Evolutionary conservation across 179 eudicot genomes (phyloP).

Genomic region (Amaranthus tricolor): DNA sequence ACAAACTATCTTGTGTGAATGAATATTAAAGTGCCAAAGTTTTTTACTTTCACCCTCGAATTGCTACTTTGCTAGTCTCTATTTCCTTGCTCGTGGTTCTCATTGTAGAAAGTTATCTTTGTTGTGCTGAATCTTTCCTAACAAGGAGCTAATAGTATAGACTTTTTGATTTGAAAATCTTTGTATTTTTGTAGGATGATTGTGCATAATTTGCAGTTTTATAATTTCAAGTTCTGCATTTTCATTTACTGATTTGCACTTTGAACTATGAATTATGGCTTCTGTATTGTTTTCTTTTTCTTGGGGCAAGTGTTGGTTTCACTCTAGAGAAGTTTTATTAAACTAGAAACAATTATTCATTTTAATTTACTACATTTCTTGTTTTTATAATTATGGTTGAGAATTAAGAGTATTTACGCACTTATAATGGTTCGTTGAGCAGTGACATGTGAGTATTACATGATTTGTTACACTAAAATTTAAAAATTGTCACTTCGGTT

Average conservation of each 20-base stretch:
- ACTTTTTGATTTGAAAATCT: conserved; percentile 2
- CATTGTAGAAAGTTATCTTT: conserved; percentile 12
- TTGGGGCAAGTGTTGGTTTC: too few relatives aligned
- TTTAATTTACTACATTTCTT: too few relatives aligned
- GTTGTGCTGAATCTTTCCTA: neutral
- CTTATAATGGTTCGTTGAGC: too few relatives aligned
- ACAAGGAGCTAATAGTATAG: conserved; percentile 2
- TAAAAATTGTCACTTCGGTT: too few relatives aligned
- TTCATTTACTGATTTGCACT: neutral
- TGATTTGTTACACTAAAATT: too few relatives aligned
- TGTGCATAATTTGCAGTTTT: neutral
- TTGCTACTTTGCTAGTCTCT: conserved; percentile 6
- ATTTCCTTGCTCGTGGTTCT: conserved; percentile 1
- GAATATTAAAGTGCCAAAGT: neutral
- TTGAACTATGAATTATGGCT: neutral
- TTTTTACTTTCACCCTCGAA: neutral
- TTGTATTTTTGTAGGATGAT: neutral
- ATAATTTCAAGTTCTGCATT: neutral
- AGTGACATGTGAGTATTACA: too few relatives aligned
- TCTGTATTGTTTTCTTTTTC: neutral
- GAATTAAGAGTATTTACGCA: too few relatives aligned
- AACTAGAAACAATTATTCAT: too few relatives aligned
- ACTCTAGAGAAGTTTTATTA: too few relatives aligned
- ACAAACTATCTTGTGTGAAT: conserved; percentile 6
- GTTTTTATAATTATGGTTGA: too few relatives aligned